These are phyloP conservation scores for Holtermannia corniformis DNA, from an alignment of 768 basidiomycete genomes.

Conservation along the genomic window DNA sequence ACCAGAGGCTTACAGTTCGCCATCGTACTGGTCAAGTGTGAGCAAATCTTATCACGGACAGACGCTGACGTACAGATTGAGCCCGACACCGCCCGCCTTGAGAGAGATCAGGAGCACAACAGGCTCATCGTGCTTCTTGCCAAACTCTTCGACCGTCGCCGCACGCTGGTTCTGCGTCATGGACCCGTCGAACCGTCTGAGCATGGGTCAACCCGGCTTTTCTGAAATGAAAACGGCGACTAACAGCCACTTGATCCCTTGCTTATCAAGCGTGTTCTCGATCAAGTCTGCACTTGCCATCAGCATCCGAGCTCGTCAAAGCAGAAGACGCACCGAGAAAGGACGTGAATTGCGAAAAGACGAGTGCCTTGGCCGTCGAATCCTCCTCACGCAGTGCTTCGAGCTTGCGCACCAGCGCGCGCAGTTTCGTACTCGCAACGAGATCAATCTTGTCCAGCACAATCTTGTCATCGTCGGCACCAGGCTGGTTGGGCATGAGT, in stretches of 20 bases:
- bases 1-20: slow-evolving; percentile 26
- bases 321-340: slow-evolving; percentile 26
- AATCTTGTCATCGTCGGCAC: slow-evolving; percentile 39
- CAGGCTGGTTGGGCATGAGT: slow-evolving; percentile 14
- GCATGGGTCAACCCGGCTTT: not conserved
- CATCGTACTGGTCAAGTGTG: slow-evolving; percentile 20
- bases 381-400: slow-evolving; percentile 52
- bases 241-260: slow-evolving; percentile 33
- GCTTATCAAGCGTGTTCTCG: slow-evolving; percentile 35
- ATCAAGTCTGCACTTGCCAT: slow-evolving; percentile 24
- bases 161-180: slow-evolving; percentile 78
- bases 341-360: slow-evolving; percentile 41
- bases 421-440: slow-evolving; percentile 79
- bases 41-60: slow-evolving; percentile 5
- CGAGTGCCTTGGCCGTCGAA: slow-evolving; percentile 53
- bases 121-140: slow-evolving; percentile 55
- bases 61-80: slow-evolving; percentile 64
- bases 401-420: slow-evolving; percentile 67
- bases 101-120: slow-evolving; percentile 49
- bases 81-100: slow-evolving; percentile 76
- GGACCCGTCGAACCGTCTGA: slow-evolving; percentile 72
- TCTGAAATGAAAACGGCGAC: not conserved
- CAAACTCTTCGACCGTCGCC: slow-evolving; percentile 68
- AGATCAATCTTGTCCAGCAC: slow-evolving; percentile 71
- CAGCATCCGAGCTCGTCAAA: not conserved